These are phyloP conservation scores for Polytolypa hystricis DNA, from an alignment of 2,329 filamentous ascomycete genomes.

Conservation along the genomic window DNA sequence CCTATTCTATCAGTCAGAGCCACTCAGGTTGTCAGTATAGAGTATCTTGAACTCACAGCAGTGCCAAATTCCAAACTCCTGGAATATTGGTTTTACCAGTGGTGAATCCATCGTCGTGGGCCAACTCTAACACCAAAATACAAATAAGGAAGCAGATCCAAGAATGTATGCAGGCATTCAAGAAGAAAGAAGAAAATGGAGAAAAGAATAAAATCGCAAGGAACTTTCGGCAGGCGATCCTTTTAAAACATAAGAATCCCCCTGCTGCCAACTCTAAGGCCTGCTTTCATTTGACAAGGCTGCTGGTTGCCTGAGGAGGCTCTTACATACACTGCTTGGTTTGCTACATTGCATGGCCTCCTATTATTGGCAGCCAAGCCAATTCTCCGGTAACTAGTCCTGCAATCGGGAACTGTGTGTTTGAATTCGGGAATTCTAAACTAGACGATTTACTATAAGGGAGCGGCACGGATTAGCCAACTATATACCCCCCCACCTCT, in stretches of 20 bases:
- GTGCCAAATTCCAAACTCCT: neutral
- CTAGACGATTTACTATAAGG: no score
- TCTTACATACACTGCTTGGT: no score
- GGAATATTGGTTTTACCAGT: neutral
- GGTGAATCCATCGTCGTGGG: neutral
- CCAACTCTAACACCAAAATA: neutral
- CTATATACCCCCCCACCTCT: neutral
- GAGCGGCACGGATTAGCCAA: neutral
- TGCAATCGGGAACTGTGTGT: no score
- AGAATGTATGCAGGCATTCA: neutral
- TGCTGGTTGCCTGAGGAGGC: neutral
- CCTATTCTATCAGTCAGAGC: slow-evolving; percentile 1
- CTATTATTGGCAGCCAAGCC: no score
- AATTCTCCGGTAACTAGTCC: no score
- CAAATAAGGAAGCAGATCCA: slow-evolving; percentile 1
- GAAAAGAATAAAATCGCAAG: neutral
- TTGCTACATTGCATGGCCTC: no score
- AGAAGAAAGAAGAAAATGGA: neutral
- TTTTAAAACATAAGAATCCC: neutral
- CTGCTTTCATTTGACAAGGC: slow-evolving; percentile 2
- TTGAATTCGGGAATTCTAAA: no score
- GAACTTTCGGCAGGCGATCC: neutral
- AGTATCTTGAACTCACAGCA: slow-evolving; percentile 1
- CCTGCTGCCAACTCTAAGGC: neutral
- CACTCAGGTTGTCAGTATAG: neutral